phyloP scores from a whole-genome alignment of 208 protist species.

The Crithidia thermophila region DNA sequence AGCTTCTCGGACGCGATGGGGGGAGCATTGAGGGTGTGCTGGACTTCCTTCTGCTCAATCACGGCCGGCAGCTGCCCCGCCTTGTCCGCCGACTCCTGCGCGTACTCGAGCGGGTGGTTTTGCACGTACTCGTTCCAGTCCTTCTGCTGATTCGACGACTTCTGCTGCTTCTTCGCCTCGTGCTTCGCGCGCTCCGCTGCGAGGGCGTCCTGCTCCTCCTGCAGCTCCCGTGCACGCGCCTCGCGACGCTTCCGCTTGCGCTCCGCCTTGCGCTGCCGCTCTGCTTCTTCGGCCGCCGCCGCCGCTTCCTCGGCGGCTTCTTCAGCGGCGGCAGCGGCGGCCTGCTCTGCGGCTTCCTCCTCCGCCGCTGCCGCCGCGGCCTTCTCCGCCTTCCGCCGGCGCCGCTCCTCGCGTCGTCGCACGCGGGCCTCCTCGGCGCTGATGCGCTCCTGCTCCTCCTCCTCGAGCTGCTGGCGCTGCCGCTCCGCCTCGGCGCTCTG shows the following conservation, averaged over 20 bases:
- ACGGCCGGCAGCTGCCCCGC: constrained; percentile 11
- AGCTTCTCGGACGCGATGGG: constrained; percentile 46
- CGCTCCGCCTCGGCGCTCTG: constrained; percentile 39
- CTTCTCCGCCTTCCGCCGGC: constrained; percentile 39
- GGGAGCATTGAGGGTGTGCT: constrained; percentile 62
- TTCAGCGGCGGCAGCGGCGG: constrained; percentile 38
- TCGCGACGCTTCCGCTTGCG: constrained; percentile 55
- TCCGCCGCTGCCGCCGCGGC: constrained; percentile 32
- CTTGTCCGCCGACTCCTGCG: not conserved
- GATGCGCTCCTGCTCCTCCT: constrained; percentile 44
- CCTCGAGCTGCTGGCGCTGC: constrained; percentile 38
- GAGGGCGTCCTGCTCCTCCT: constrained; percentile 70
- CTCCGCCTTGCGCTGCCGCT: constrained; percentile 42
- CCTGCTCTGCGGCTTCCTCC: constrained; percentile 31
- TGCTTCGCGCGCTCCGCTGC: constrained; percentile 47
- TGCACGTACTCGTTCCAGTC: constrained; percentile 84
- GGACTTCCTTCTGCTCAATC: constrained; percentile 67
- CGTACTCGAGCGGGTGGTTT: constrained; percentile 75
- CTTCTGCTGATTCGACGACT: constrained; percentile 50
- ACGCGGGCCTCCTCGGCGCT: constrained; percentile 39
- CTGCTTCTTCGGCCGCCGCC: constrained; percentile 41
- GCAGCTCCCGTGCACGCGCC: constrained; percentile 55
- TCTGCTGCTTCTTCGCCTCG: constrained; percentile 33
- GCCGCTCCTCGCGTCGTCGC: constrained; percentile 41
- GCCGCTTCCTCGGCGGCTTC: constrained; percentile 47